Base-by-base conservation (phyloP, 208 protist species). In the Phytomonas sp. region DNA sequence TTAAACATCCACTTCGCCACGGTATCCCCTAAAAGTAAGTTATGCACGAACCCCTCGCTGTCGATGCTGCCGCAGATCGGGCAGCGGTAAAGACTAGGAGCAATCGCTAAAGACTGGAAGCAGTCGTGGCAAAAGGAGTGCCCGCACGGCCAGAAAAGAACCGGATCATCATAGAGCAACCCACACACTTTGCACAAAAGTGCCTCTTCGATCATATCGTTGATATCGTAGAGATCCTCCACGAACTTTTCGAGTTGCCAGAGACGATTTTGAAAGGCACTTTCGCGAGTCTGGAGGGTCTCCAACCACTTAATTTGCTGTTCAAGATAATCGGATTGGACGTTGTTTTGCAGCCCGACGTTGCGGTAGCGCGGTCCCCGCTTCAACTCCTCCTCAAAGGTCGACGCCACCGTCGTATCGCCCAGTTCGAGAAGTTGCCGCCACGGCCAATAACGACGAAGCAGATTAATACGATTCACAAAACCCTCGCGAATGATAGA, bases 1-100 rank as follows among this genome's bases (percentile, higher is more conserved):
- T 95, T 95, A 72, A 95, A 95, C 81, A 95, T 87, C 88, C 90
- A 95, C 79, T 95, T 95, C 36, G 85, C 85, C 4, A 95, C 79
- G 17, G 83, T 92, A 64, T 95, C 90, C 11, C 72, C 82, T 11
- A 93, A 62, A 13, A 95, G 80, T 23, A 95, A 60, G 65, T 92
- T 95, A 75, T 95, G 90, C 60, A 93, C 61, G 59, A 84, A 95
- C 6, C 90, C 90, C 71, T 95, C 90, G 63, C 87, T 93, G 46
- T 88, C 90, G 32, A 95, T 91, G 74, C 85, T 92, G 37, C 90
- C 87, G 53, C 90, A 95, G 4, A 77, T 83, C 11, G 90, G 80
- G 74, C 90, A 95, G 66, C 90, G 90, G 70, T 80, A 92, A 23
- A 95, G 77, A 64, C 85, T 92, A 29, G 90, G 87, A 4, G 90